Evolutionary conservation across 2,329 filamentous ascomycete species (phyloP).

Genomic region (Pyrenochaeta sp.): DNA sequence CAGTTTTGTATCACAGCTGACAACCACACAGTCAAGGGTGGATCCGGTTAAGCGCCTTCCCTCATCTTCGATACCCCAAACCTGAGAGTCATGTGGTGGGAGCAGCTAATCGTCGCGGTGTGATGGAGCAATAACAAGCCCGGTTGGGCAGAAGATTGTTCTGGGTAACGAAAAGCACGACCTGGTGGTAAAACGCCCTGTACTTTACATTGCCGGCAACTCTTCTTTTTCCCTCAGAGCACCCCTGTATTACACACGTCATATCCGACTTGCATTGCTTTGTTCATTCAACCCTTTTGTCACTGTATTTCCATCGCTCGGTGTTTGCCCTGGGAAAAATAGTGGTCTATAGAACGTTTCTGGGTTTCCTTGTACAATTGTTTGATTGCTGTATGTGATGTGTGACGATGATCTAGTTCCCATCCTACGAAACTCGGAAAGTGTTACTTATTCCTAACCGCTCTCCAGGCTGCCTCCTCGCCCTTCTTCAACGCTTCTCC

Average conservation of each 20-base stretch:
- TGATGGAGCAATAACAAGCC: conserved; percentile 47
- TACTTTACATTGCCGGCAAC: conserved; percentile 52
- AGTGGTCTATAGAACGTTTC: conserved; percentile 48
- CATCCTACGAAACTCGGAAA: too few relatives aligned
- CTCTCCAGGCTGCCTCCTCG: conserved; percentile 46
- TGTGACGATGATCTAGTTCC: not conserved
- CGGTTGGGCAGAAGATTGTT: conserved; percentile 53
- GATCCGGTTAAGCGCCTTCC: conserved; percentile 53
- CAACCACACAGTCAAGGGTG: too few relatives aligned
- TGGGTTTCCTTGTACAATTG: conserved; percentile 35
- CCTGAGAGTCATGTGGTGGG: conserved; percentile 46
- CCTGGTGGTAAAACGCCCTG: conserved; percentile 50
- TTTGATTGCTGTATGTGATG: conserved; percentile 16
- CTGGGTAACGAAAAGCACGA: conserved; percentile 51
- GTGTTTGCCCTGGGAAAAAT: conserved; percentile 48
- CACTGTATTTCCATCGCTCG: conserved; percentile 47
- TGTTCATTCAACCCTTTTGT: conserved; percentile 43
- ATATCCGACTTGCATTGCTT: conserved; percentile 50
- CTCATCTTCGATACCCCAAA: conserved; percentile 46
- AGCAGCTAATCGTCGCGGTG: conserved; percentile 41
- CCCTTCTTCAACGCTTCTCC: conserved; percentile 45
- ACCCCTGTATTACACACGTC: conserved; percentile 48
- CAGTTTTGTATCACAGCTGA: too few relatives aligned
- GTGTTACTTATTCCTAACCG: conserved; percentile 36
- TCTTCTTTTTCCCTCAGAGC: conserved; percentile 42